Conservation (phyloP, 176 grass and related monocot genomes). For the Typha latifolia region DNA sequence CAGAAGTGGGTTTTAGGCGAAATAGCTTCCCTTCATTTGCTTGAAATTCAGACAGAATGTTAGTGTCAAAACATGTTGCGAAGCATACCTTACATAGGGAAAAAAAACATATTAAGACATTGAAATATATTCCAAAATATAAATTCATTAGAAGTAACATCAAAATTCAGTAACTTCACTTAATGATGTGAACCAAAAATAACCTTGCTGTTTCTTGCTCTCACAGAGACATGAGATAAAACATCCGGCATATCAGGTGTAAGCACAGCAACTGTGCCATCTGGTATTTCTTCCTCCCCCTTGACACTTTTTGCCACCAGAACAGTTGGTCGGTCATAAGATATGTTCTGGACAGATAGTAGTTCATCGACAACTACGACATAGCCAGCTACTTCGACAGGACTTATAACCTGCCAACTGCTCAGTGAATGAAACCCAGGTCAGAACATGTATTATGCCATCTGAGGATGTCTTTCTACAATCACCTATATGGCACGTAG, state of each 20-base stretch:
- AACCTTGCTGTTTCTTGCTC: conserved; percentile 99
- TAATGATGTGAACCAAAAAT: not conserved
- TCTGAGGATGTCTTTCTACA: too few relatives aligned
- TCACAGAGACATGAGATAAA: conserved; percentile 94
- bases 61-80: conserved; percentile 76
- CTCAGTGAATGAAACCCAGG: conserved; percentile 7
- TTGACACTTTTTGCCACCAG: conserved; percentile 90
- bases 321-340: conserved; percentile 72
- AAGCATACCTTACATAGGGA: conserved; percentile 61
- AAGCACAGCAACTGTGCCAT: conserved; percentile 81
- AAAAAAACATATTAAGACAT: not conserved
- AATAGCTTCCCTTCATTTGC: conserved; percentile 60
- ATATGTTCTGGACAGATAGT: conserved; percentile 73
- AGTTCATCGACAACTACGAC: conserved; percentile 69
- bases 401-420: conserved; percentile 99
- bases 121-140: too few relatives aligned
- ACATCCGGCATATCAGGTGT: conserved; percentile 99
- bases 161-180: not conserved
- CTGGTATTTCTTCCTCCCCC: conserved; percentile 95
- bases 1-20: conserved; percentile 61
- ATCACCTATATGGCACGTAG: too few relatives aligned
- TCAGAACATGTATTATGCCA: too few relatives aligned
- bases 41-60: conserved; percentile 57
- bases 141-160: not conserved
- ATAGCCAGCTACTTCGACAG: conserved; percentile 83